Conservation (phyloP, 2,329 filamentous ascomycete species). For the Claviceps pazoutovae region DNA sequence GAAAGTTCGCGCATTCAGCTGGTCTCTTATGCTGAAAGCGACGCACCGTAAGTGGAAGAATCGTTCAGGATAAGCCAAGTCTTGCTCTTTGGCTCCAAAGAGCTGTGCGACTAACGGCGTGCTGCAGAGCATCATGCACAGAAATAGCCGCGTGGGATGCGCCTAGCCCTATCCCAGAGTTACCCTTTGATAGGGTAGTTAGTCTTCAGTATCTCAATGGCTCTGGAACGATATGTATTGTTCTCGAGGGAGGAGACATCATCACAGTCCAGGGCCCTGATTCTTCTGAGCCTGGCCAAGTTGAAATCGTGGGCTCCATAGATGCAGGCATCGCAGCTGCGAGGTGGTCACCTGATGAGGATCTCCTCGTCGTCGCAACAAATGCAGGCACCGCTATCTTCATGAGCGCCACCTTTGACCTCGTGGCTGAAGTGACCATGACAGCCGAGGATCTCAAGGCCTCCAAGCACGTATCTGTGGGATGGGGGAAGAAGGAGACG, state of each 20-base stretch:
- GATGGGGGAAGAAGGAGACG: conserved; percentile 96
- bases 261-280: conserved; percentile 60
- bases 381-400: conserved; percentile 67
- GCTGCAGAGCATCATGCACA: conserved; percentile 11
- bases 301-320: conserved; percentile 91
- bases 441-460: conserved; percentile 63
- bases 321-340: conserved; percentile 84
- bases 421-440: conserved; percentile 61
- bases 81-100: background rate
- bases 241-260: conserved; percentile 85
- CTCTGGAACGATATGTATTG: conserved; percentile 60
- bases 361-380: conserved; percentile 73
- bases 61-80: background rate
- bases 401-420: conserved; percentile 87
- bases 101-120: background rate
- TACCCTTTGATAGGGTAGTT: conserved; percentile 61
- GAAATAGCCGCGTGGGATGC: conserved; percentile 78
- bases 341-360: conserved; percentile 89
- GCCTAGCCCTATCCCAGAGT: conserved; percentile 61
- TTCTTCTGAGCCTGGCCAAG: conserved; percentile 43
- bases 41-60: conserved; percentile 11
- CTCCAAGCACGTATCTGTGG: conserved; percentile 91
- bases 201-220: conserved; percentile 78
- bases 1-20: conserved; percentile 62
- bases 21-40: conserved; percentile 34